Conservation (phyloP, 2,329 filamentous ascomycete genomes). For the Ascochyta pisi region DNA sequence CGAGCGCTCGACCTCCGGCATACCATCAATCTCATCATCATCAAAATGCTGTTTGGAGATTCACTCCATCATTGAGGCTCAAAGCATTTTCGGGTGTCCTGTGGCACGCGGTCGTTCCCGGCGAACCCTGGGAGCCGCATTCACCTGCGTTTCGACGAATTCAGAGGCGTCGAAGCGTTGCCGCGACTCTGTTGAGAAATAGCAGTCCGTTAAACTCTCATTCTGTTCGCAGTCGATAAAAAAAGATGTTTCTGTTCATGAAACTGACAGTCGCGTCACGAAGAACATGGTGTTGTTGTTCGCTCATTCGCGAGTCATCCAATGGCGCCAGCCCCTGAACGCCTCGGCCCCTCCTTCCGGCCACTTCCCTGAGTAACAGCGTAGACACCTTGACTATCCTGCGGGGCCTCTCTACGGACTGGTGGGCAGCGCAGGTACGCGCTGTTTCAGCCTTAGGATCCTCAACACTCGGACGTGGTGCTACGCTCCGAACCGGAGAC, state of each 20-base stretch:
- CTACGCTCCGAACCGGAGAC: constrained; percentile 39
- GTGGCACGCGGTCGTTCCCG: neutral
- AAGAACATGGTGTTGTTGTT: constrained; percentile 26
- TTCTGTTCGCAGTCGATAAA: constrained; percentile 20
- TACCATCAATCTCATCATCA: constrained; percentile 9
- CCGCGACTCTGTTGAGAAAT: constrained; percentile 5
- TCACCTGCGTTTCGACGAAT: neutral
- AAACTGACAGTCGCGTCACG: constrained; percentile 27
- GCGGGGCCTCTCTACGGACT: constrained; percentile 35
- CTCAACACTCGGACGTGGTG: constrained; percentile 33
- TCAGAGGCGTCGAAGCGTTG: neutral
- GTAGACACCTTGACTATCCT: constrained; percentile 39
- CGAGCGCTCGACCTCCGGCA: constrained; percentile 1
- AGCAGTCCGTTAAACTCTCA: constrained; percentile 3
- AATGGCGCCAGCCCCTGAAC: constrained; percentile 23
- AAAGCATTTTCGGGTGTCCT: constrained; percentile 2
- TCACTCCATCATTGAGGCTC: neutral
- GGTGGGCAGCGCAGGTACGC: constrained; percentile 31
- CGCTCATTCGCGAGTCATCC: constrained; percentile 17
- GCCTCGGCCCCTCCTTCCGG: constrained; percentile 42
- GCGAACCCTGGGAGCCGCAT: constrained; percentile 3
- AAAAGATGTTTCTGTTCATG: constrained; percentile 20
- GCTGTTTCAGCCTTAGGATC: constrained; percentile 38
- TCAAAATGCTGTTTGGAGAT: neutral
- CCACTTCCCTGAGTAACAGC: constrained; percentile 9